A percentile compares a stretch with the other conserved stretches of the same genome.
phyloP scores from a whole-genome alignment of 257 asterid species.

The Solanum virginianum region DNA sequence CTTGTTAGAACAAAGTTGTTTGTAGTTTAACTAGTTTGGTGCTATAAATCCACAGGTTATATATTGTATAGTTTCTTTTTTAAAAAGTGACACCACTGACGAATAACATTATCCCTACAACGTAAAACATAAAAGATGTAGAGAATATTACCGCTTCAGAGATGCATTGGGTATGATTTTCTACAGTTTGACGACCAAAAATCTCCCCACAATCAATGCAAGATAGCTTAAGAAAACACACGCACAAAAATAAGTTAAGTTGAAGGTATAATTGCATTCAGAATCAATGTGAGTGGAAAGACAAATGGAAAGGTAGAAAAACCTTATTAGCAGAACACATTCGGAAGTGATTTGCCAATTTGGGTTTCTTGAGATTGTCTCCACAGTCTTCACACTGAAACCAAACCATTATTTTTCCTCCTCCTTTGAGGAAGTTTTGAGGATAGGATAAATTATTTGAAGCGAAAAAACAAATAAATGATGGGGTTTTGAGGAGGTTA shows the following conservation, averaged over 20 bases:
- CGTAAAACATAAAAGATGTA: neutral
- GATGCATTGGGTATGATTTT: slow-evolving; percentile 82
- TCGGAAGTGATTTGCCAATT: slow-evolving; percentile 74
- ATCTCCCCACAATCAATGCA: slow-evolving; percentile 91
- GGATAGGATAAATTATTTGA: neutral
- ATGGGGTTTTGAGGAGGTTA: neutral
- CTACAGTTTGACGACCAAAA: slow-evolving; percentile 60
- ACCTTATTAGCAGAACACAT: slow-evolving; percentile 91
- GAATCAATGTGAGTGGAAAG: neutral
- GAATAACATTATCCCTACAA: neutral
- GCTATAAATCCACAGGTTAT: too few relatives aligned
- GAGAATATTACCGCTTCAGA: slow-evolving; percentile 55
- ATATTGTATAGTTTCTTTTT: too few relatives aligned
- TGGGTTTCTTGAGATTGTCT: slow-evolving; percentile 86
- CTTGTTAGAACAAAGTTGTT: too few relatives aligned
- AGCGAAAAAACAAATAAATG: neutral
- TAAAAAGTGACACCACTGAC: too few relatives aligned
- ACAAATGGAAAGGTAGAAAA: neutral
- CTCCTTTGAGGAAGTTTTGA: too few relatives aligned
- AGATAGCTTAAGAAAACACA: slow-evolving; percentile 33
- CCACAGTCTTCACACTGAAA: slow-evolving; percentile 98
- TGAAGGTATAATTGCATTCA: neutral
- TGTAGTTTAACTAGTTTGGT: too few relatives aligned
- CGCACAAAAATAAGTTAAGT: neutral
- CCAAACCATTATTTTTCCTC: slow-evolving; percentile 61